These are phyloP conservation scores for Phlegmacium glaucopus DNA, from an alignment of 768 basidiomycete species.

Conservation along the genomic window DNA sequence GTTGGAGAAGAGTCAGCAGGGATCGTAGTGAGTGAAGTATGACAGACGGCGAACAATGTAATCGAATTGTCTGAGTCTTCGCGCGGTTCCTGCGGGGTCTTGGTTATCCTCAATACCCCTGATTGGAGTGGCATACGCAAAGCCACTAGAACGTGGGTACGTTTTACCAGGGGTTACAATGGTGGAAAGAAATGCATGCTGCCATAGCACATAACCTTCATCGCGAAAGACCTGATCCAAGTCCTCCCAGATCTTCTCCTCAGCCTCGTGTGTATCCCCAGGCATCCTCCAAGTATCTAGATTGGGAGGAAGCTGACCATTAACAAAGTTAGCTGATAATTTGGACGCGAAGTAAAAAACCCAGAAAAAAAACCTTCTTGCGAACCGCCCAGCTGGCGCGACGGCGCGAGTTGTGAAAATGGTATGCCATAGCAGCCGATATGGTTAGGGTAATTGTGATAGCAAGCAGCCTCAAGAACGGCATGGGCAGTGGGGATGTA, in stretches of 20 bases:
- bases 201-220: not conserved
- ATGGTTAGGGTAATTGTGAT: too few species aligned
- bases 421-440: too few species aligned
- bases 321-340: too few species aligned
- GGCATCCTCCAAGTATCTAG: not conserved
- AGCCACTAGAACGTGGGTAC: not conserved
- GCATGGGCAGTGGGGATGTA: too few species aligned
- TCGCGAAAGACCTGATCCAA: not conserved
- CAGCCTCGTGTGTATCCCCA: not conserved
- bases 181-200: not conserved
- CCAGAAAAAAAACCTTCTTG: too few species aligned
- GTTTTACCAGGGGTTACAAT: not conserved
- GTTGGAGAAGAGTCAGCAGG: not conserved
- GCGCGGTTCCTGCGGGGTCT: too few species aligned
- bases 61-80: not conserved
- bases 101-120: not conserved
- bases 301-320: slow-evolving; percentile 2
- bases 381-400: too few species aligned
- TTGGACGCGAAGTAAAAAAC: too few species aligned
- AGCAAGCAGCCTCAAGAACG: too few species aligned
- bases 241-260: slow-evolving; percentile 1
- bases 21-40: not conserved
- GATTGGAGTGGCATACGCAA: not conserved
- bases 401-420: too few species aligned
- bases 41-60: not conserved